Base-by-base conservation (phyloP, 257 asterid genomes). In the Solanum sparsipilum region DNA sequence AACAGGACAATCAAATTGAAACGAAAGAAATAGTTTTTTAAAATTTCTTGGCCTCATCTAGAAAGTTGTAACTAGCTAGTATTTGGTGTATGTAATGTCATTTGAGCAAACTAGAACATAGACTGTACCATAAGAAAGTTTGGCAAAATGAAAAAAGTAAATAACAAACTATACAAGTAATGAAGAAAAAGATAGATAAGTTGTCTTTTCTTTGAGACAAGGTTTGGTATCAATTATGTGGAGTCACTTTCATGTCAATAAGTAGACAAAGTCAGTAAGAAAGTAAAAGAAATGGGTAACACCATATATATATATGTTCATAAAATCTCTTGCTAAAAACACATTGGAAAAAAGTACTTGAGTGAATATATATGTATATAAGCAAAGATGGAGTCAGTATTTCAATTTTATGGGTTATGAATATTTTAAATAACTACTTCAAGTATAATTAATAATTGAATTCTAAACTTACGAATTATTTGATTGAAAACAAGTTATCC, bases 381-480 rank as follows among this genome's bases (percentile, higher is more conserved):
- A 56, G 25, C 11, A 7, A 0, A 7, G 67, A 0, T 0, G 1
- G 25, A 56, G 2, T 20, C 11, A 20, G 5, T 8, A 20, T 56
- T 56, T 56, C 4, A 56, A 20, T 56, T 56, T 56, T 56, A 20
- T 56, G 11, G 0, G 0, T 56, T 56, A 0, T 56, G 11, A 20
- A 56, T 56, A 18, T 6, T 16, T 6, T 2, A 56, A 56, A 48
- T 48, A 5, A 48, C 60, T 48, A 48, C 21, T 15, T 15, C 21
- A 48, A 48, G 21, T 48, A 5, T 46, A 46, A 46, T 48, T 56
- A 56, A 56, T 18, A 7, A 20, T 4, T 20, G 65, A 7, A 56
- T 20, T 56, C 1, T 56, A 56, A 56, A 56, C 67, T 56, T 56
- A 20, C 2, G 2, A 56, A 3, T 56, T 2, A 20, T 56, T 56